These are phyloP conservation scores for Gamsiella multidivaricata DNA, from an alignment of 192 early-diverging fungal species.

Conservation along the genomic window DNA sequence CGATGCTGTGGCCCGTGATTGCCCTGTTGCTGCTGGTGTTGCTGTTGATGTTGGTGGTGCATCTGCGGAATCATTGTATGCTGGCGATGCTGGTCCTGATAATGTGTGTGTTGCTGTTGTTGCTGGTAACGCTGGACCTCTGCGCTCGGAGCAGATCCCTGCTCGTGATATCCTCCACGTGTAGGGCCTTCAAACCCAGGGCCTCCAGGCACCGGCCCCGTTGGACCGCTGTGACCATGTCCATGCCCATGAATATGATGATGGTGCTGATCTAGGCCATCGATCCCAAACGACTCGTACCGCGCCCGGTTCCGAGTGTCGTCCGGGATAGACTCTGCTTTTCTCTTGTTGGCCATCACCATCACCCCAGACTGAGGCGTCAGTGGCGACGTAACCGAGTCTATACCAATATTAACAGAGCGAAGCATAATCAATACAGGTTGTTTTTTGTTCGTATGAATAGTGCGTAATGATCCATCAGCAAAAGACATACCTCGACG, in stretches of 20 bases:
- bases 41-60: not conserved
- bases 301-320: slow-evolving; percentile 19
- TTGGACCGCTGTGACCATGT: too few species aligned
- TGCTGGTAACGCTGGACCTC: not conserved
- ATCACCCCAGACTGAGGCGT: slow-evolving; percentile 24
- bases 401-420: not conserved
- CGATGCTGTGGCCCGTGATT: not conserved
- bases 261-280: slow-evolving; percentile 5
- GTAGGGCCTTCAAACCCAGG: not conserved
- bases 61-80: not conserved
- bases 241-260: slow-evolving; percentile 2
- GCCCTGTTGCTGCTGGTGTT: not conserved
- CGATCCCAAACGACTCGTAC: slow-evolving; percentile 9
- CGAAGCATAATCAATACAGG: not conserved
- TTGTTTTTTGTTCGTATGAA: not conserved
- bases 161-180: slow-evolving; percentile 1
- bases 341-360: slow-evolving; percentile 27
- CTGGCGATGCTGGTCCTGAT: not conserved
- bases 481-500: slow-evolving; percentile 42
- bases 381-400: slow-evolving; percentile 17
- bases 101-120: not conserved
- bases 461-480: too few species aligned
- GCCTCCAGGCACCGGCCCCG: not conserved
- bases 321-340: slow-evolving; percentile 22
- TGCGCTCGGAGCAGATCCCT: not conserved